Conservation (phyloP, 768 basidiomycete species). For the Tricholoma sp. region DNA sequence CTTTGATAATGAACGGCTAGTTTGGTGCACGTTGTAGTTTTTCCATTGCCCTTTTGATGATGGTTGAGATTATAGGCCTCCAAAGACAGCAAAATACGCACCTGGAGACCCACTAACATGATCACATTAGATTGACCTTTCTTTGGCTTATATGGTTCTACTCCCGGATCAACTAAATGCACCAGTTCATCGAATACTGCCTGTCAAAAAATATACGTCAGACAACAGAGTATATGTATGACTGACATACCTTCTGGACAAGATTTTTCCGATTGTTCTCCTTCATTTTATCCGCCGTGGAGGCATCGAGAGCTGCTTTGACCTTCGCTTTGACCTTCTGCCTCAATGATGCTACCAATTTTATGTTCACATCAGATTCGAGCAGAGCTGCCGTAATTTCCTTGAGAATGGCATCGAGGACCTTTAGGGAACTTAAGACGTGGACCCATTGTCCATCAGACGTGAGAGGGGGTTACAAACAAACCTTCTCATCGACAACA, state of each 20-base stretch:
- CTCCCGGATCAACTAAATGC: constrained; percentile 89
- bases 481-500: constrained; percentile 87
- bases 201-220: constrained; percentile 35
- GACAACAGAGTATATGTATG: background rate
- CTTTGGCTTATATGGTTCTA: constrained; percentile 93
- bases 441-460: constrained; percentile 2
- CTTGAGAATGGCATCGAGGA: constrained; percentile 90
- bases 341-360: constrained; percentile 81
- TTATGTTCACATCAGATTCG: constrained; percentile 98
- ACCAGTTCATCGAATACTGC: constrained; percentile 97
- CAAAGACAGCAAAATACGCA: constrained; percentile 26
- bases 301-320: constrained; percentile 69
- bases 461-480: constrained; percentile 15
- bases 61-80: background rate
- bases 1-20: constrained; percentile 97
- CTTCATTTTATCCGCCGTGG: constrained; percentile 62
- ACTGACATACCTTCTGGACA: constrained; percentile 73
- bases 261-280: constrained; percentile 81
- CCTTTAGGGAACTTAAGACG: constrained; percentile 40
- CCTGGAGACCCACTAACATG: constrained; percentile 97
- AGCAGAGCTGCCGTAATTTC: constrained; percentile 92
- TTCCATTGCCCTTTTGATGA: constrained; percentile 78
- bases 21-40: constrained; percentile 99
- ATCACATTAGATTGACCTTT: constrained; percentile 92
- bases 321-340: constrained; percentile 90